Conservation (phyloP, 2,329 filamentous ascomycete species). For the Alternaria hordeiaustralica region DNA sequence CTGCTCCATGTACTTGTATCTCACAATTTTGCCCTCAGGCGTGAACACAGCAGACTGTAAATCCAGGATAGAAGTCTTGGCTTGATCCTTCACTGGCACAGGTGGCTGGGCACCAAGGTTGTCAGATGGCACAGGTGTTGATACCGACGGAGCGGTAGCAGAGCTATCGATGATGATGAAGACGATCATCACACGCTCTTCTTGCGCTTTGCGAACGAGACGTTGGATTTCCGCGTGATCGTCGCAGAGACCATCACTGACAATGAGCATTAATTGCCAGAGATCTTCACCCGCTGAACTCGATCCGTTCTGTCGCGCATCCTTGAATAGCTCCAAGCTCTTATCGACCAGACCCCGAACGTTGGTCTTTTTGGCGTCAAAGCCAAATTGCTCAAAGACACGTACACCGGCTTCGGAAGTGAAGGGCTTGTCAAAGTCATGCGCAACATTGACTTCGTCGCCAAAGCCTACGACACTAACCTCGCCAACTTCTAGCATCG, state of each 20-base stretch:
- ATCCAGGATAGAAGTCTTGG: slow-evolving; percentile 78
- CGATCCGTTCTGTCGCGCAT: slow-evolving; percentile 69
- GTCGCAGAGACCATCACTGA: slow-evolving; percentile 93
- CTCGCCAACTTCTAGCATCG: slow-evolving; percentile 93
- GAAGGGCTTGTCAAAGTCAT: slow-evolving; percentile 84
- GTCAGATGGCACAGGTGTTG: slow-evolving; percentile 5
- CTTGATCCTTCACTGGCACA: slow-evolving; percentile 49
- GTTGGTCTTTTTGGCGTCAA: slow-evolving; percentile 85
- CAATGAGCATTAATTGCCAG: slow-evolving; percentile 93
- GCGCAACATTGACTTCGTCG: slow-evolving; percentile 79
- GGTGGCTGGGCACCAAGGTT: slow-evolving; percentile 11
- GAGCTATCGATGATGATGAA: slow-evolving; percentile 90
- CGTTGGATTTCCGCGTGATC: slow-evolving; percentile 84
- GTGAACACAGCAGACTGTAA: slow-evolving; percentile 86
- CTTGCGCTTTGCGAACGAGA: slow-evolving; percentile 83
- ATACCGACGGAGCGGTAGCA: slow-evolving; percentile 15
- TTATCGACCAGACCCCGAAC: slow-evolving; percentile 77
- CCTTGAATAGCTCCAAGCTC: slow-evolving; percentile 81
- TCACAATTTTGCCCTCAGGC: slow-evolving; percentile 72
- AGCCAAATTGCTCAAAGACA: slow-evolving; percentile 83
- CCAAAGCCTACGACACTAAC: slow-evolving; percentile 93
- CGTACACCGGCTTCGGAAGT: slow-evolving; percentile 80
- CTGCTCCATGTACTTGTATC: slow-evolving; percentile 89
- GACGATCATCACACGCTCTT: slow-evolving; percentile 96
- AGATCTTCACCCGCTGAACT: slow-evolving; percentile 67